Percentiles rank a stretch among this genome's conserved stretches.
Conservation (phyloP, 345 rosid genomes). For the Acer saccharum region DNA sequence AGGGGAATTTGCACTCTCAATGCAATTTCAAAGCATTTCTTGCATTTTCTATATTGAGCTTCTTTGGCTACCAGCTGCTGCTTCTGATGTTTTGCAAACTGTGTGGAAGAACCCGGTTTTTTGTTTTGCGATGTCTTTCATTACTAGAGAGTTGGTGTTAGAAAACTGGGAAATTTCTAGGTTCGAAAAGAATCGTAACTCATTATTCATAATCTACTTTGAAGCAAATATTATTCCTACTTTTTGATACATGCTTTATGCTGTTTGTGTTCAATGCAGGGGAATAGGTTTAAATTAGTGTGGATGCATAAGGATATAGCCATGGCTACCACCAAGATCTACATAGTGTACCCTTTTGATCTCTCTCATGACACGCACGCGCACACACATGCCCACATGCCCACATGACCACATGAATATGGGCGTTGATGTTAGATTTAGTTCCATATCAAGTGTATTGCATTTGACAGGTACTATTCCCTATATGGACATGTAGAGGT, state of each 20-base stretch:
- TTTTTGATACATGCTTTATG: neutral
- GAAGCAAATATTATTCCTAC: neutral
- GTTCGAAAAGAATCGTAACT: neutral
- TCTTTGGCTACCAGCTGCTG: neutral
- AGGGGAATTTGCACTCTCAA: neutral
- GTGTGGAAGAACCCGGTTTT: neutral
- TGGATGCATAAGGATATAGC: constrained; percentile 8
- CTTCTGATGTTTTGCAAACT: neutral
- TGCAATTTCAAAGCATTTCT: neutral
- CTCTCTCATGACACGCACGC: neutral
- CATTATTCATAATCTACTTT: neutral
- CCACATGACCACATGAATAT: neutral
- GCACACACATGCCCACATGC: neutral
- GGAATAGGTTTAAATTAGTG: neutral
- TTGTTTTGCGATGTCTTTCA: too few species aligned
- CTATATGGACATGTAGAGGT: constrained; percentile 83
- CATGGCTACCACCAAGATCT: constrained; percentile 62
- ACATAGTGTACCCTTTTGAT: constrained; percentile 48
- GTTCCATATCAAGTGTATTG: neutral
- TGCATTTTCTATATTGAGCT: neutral
- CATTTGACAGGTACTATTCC: constrained; percentile 62
- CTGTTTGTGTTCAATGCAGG: constrained; percentile 14
- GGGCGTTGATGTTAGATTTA: neutral
- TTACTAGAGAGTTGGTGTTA: neutral
- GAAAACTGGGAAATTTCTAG: neutral